Percentiles rank a stretch among this genome's conserved stretches.
phyloP scores from a whole-genome alignment of 805 yeast genomes.

The Cyberlindnera japonica region DNA sequence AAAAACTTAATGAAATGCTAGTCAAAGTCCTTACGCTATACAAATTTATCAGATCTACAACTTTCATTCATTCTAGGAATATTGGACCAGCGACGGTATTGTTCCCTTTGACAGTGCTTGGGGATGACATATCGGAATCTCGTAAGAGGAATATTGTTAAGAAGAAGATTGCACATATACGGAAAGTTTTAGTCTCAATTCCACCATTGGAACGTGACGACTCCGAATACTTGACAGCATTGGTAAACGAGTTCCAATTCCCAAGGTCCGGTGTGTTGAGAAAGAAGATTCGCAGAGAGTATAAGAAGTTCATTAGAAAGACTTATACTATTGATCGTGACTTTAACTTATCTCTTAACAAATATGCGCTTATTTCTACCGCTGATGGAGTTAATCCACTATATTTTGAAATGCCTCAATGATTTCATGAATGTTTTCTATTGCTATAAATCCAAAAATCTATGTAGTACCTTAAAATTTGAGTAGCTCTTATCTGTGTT shows the following conservation, averaged over 20 bases:
- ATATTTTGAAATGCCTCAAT: constrained; percentile 6
- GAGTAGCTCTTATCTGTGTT: too few relatives aligned
- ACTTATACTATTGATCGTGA: constrained; percentile 20
- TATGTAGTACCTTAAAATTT: too few relatives aligned
- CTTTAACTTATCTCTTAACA: constrained; percentile 14
- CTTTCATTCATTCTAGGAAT: constrained; percentile 18
- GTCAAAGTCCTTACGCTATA: constrained; percentile 21
- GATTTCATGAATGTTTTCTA: too few relatives aligned
- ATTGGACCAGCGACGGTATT: constrained; percentile 16
- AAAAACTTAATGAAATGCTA: constrained; percentile 16
- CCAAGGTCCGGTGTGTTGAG: neutral
- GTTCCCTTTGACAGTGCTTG: constrained; percentile 20
- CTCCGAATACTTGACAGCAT: constrained; percentile 12
- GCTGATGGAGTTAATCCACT: constrained; percentile 4
- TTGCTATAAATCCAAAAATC: too few relatives aligned
- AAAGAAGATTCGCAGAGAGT: constrained; percentile 17
- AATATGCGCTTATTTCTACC: constrained; percentile 20
- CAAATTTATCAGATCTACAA: constrained; percentile 12
- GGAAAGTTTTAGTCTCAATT: constrained; percentile 10
- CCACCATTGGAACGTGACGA: constrained; percentile 25
- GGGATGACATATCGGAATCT: constrained; percentile 21
- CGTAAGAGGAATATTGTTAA: constrained; percentile 21
- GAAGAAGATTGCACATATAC: constrained; percentile 21
- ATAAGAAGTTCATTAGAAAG: constrained; percentile 23
- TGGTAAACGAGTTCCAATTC: constrained; percentile 13